These are phyloP conservation scores for Schoenoplectus tabernaemontani DNA, from an alignment of 202 grass and related monocot species.

Conservation along the genomic window DNA sequence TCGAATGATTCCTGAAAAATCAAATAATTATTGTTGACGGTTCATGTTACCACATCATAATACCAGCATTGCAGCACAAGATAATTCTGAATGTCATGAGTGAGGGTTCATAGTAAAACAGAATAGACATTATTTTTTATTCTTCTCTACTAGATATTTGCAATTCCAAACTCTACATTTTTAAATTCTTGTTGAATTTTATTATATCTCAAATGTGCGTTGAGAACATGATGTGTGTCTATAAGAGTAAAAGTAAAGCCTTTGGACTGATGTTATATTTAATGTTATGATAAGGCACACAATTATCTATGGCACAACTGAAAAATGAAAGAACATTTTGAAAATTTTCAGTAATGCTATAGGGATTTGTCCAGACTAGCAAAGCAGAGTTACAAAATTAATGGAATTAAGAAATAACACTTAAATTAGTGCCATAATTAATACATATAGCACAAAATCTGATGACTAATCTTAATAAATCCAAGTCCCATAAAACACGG, in stretches of 20 bases:
- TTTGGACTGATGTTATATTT: no score
- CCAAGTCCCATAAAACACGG: neutral
- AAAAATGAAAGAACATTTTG: no score
- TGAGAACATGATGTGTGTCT: no score
- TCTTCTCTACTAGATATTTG: neutral
- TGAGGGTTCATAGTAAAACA: neutral
- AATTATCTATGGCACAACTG: no score
- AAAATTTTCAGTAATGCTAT: no score
- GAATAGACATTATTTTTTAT: neutral
- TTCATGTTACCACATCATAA: neutral
- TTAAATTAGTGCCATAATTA: neutral
- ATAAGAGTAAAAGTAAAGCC: no score
- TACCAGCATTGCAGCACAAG: neutral
- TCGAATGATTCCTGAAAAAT: conserved; percentile 39
- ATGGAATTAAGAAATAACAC: neutral
- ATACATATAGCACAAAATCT: neutral
- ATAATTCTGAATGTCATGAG: neutral
- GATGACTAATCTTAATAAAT: neutral
- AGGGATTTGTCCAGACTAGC: no score
- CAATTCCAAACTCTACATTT: neutral
- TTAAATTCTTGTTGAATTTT: neutral
- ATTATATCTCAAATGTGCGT: neutral
- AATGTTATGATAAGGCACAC: no score
- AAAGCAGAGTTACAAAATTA: neutral
- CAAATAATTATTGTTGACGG: neutral